Conservation (phyloP, 1,139 yeast species). For the Debaryomyces subglobosus region DNA sequence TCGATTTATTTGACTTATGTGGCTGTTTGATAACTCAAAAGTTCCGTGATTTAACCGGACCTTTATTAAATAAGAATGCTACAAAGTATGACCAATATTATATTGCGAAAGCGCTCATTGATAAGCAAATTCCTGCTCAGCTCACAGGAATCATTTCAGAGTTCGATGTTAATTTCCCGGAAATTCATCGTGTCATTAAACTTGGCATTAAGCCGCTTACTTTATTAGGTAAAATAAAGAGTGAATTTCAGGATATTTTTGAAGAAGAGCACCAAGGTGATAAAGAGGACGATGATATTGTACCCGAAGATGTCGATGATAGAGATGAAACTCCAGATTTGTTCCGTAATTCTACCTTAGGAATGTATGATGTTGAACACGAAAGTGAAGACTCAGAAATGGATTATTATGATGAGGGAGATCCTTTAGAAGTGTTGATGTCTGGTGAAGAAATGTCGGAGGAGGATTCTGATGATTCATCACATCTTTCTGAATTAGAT, state of each 20-base stretch:
- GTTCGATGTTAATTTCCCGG: slow-evolving; percentile 73
- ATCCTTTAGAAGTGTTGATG: slow-evolving; percentile 39
- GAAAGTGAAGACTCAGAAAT: slow-evolving; percentile 58
- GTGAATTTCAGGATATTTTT: slow-evolving; percentile 59
- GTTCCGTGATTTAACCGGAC: slow-evolving; percentile 45
- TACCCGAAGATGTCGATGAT: slow-evolving; percentile 58
- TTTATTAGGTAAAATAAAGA: slow-evolving; percentile 62
- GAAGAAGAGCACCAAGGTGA: slow-evolving; percentile 49
- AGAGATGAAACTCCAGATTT: slow-evolving; percentile 82
- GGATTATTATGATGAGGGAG: slow-evolving; percentile 35
- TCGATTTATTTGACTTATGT: slow-evolving; percentile 59
- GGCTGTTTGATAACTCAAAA: slow-evolving; percentile 47
- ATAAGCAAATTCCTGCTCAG: slow-evolving; percentile 61
- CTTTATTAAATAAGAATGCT: slow-evolving; percentile 49
- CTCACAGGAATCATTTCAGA: slow-evolving; percentile 62
- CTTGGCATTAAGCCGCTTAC: slow-evolving; percentile 63
- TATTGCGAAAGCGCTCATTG: slow-evolving; percentile 65
- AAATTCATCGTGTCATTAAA: slow-evolving; percentile 59
- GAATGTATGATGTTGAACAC: slow-evolving; percentile 88
- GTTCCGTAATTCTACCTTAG: slow-evolving; percentile 84
- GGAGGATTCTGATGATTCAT: slow-evolving; percentile 28
- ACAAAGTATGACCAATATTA: slow-evolving; percentile 61
- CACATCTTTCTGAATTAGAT: slow-evolving; percentile 29
- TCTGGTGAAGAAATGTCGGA: slow-evolving; percentile 39
- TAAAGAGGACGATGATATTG: slow-evolving; percentile 62